Evolutionary conservation across 805 yeast genomes (phyloP), one percentile per base, ranked within the genome.

Genomic region (Suhomyces faveliae): DNA sequence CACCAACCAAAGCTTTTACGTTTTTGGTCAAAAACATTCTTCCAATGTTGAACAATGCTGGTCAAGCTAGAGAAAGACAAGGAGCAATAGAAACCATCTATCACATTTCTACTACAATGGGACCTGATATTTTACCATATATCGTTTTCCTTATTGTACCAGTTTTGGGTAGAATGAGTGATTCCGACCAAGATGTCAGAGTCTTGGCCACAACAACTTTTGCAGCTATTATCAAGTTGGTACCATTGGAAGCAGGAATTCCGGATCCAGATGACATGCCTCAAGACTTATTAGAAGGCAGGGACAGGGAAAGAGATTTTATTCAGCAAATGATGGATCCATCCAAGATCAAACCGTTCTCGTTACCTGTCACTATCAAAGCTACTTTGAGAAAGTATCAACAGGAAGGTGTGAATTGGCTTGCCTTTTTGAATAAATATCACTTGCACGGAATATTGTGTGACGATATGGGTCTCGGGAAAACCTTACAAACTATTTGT

Each of bases 391-490:
- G 99, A 63, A 87, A 88, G 53, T 94, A 94, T 63, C 99, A 94
- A 70, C 98, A 94, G 64, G 98, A 94, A 51, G 99, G 99, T 67
- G 95, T 94, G 33, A 94, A 92, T 64, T 94, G 99, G 99, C 75
- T 94, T 46, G 96, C 96, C 7, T 94, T 94, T 62, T 77, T 94
- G 60, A 94, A 94, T 70, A 88, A 88, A 60, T 94, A 94, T 63
- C 96, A 92, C 65, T 73, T 94, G 45, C 99, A 94, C 70, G 99
- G 99, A 46, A 92, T 94, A 60, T 74, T 94, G 42, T 94, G 99
- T 81, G 99, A 94, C 65, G 99, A 94, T 81, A 94, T 94, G 99
- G 99, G 99, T 5, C 76, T 94, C 24, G 99, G 99, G 45, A 94
- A 94, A 64, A 94, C 99, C 0, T 75, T 94, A 51, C 99, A 94